Evolutionary conservation across 148 eudicot genomes (phyloP), one percentile per base, ranked within the genome.

Genomic region (Nepenthes mirabilis): DNA sequence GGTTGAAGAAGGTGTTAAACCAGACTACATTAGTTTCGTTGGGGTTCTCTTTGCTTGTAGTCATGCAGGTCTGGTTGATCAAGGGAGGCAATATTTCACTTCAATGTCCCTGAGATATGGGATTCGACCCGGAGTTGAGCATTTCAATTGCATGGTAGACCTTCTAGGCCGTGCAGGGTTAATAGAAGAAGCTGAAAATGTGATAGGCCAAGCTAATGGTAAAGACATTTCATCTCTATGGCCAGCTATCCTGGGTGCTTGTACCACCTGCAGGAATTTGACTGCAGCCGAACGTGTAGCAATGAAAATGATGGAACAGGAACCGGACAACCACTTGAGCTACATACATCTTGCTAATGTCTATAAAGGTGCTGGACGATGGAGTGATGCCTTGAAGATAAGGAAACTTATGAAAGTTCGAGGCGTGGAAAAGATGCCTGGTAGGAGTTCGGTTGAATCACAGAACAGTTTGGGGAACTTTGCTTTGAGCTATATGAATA

Each of bases 21-120:
- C 97, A 0, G 88, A 90, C 64, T 70, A 70, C 66, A 86, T 87
- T 48, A 86, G 76, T 52, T 90, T 82, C 62, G 64, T 87, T n/a
- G 86, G 86, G 2, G 85, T 84, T 56, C 86, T 90, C 51, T 90
- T 82, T 65, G 97, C 95, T 58, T 90, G 95, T 71, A 86, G 95
- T 68, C 97, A 90, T 68, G 71, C 82, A n/a, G 97, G 95, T 58
- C 73, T 87, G 65, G 80, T 87, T 64, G 79, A 86, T 47, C 66
- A 82, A 70, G 97, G 97, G 33, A 79, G 76, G 12, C 35, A 70
- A 34, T 72, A 73, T 57, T 90, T 90, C 53, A 57, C 36, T 36
- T 74, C 73, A 9, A 90, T 90, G 95, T 59, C 47, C 32, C 57
- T 65, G n/a, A 65, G 72, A 32, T 82, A 75, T 56, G 82, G 78